Conservation (phyloP, 169 alveolate genomes). For the Toxoplasma gondii region DNA sequence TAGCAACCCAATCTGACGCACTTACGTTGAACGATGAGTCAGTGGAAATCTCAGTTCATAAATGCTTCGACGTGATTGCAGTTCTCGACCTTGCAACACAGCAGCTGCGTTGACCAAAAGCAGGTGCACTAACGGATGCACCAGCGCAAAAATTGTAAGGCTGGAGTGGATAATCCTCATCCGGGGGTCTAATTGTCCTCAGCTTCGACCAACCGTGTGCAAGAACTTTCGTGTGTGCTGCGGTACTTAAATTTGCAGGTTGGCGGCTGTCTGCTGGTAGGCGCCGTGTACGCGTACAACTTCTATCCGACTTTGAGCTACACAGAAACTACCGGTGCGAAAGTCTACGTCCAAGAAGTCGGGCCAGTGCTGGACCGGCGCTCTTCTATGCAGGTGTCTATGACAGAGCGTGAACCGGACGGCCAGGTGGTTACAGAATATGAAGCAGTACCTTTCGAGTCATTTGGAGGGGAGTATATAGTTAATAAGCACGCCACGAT, state of each 20-base stretch:
- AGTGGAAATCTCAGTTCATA: no score
- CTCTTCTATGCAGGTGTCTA: neutral
- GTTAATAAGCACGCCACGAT: slow-evolving; percentile 5
- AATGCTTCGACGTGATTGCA: no score
- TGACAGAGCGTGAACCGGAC: neutral
- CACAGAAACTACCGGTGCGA: slow-evolving; percentile 11
- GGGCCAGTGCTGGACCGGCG: slow-evolving; percentile 32
- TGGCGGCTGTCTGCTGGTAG: slow-evolving; percentile 58
- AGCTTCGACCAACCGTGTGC: no score
- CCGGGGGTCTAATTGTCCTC: no score
- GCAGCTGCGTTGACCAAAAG: no score
- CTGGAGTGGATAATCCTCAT: no score
- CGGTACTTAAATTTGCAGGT: neutral
- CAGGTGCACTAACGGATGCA: no score
- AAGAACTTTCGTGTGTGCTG: no score
- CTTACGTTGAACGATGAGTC: no score
- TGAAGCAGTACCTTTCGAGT: slow-evolving; percentile 29
- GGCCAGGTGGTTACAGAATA: neutral
- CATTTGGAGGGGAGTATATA: slow-evolving; percentile 45
- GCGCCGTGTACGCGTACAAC: slow-evolving; percentile 58
- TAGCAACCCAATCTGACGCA: neutral
- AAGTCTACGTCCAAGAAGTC: slow-evolving; percentile 3
- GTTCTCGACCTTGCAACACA: no score
- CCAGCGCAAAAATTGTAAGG: no score
- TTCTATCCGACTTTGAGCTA: slow-evolving; percentile 46